A percentile compares a stretch with the other conserved stretches of the same genome.
Conservation (phyloP, 2,329 filamentous ascomycete genomes). For the Fusarium euwallaceae region DNA sequence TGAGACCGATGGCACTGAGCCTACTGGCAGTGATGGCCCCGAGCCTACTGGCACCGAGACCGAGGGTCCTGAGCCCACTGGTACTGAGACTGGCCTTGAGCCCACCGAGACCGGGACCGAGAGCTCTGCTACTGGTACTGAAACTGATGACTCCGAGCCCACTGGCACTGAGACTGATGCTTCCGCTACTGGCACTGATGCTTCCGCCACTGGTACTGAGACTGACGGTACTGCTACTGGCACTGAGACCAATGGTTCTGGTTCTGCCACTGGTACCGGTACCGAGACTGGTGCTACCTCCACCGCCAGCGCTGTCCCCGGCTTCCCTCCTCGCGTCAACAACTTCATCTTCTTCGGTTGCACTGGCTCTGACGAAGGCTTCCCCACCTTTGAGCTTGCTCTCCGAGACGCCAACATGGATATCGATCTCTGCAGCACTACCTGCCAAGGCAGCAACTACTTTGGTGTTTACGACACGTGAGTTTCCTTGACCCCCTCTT, state of each 20-base stretch:
- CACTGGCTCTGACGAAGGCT: slow-evolving; percentile 33
- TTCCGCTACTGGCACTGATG: not conserved
- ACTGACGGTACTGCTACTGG: slow-evolving; percentile 25
- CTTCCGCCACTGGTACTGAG: not conserved
- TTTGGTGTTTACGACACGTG: slow-evolving; percentile 46
- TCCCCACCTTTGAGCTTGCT: slow-evolving; percentile 42
- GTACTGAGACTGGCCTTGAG: not conserved
- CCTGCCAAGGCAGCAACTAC: slow-evolving; percentile 39
- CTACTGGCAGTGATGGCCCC: not conserved
- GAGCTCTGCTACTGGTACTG: slow-evolving; percentile 23
- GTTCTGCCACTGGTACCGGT: not conserved
- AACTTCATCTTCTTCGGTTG: slow-evolving; percentile 48
- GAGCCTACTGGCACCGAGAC: not conserved
- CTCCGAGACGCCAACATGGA: slow-evolving; percentile 31
- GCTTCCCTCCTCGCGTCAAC: slow-evolving; percentile 34
- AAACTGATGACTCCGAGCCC: slow-evolving; percentile 43
- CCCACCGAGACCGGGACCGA: slow-evolving; percentile 29
- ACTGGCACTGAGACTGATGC: slow-evolving; percentile 29
- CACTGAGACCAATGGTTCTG: slow-evolving; percentile 49
- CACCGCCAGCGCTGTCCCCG: slow-evolving; percentile 34
- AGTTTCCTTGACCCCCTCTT: slow-evolving; percentile 12
- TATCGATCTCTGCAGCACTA: slow-evolving; percentile 45
- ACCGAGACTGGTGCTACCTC: slow-evolving; percentile 13
- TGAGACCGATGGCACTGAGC: not conserved
- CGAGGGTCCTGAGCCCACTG: not conserved